phyloP scores from a whole-genome alignment of 106 monocot genomes.

The Chionographis japonica region DNA sequence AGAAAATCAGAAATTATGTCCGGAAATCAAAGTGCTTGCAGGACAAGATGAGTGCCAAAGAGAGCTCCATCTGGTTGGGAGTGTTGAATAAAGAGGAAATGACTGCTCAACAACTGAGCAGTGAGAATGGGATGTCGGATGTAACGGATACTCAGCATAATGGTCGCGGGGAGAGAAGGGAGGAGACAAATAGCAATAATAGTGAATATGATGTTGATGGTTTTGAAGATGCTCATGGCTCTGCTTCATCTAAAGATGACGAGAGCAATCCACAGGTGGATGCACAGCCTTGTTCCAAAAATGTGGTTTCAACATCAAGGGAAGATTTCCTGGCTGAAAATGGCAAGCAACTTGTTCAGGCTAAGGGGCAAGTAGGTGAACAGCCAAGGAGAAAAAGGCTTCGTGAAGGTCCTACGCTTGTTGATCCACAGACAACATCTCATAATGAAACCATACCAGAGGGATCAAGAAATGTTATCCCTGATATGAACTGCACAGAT shows the following conservation, averaged over 20 bases:
- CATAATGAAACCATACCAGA: constrained; percentile 5
- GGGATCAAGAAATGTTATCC: constrained; percentile 28
- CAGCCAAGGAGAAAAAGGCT: constrained; percentile 33
- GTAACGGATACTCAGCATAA: constrained; percentile 44
- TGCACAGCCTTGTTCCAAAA: constrained; percentile 9
- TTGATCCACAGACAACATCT: constrained; percentile 3
- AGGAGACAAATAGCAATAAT: constrained; percentile 51
- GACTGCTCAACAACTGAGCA: constrained; percentile 19
- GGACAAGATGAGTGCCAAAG: constrained; percentile 97
- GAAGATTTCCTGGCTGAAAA: constrained; percentile 20
- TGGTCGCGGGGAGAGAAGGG: constrained; percentile 39
- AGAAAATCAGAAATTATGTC: constrained; percentile 73
- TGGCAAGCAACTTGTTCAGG: constrained; percentile 10
- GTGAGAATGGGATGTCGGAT: constrained; percentile 49
- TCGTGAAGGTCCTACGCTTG: constrained; percentile 15
- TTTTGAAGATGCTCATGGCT: constrained; percentile 41
- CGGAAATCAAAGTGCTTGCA: constrained; percentile 96
- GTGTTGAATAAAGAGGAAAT: constrained; percentile 75
- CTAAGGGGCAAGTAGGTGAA: constrained; percentile 15
- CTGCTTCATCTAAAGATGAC: constrained; percentile 35
- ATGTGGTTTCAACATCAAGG: constrained; percentile 5
- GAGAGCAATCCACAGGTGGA: constrained; percentile 9
- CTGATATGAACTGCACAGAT: constrained; percentile 34
- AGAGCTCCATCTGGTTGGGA: constrained; percentile 86
- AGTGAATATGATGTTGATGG: constrained; percentile 54